Evolutionary conservation across 108 stramenopile species (phyloP), one percentile per base, ranked within the genome.

Genomic region (Skeletonema costatum): DNA sequence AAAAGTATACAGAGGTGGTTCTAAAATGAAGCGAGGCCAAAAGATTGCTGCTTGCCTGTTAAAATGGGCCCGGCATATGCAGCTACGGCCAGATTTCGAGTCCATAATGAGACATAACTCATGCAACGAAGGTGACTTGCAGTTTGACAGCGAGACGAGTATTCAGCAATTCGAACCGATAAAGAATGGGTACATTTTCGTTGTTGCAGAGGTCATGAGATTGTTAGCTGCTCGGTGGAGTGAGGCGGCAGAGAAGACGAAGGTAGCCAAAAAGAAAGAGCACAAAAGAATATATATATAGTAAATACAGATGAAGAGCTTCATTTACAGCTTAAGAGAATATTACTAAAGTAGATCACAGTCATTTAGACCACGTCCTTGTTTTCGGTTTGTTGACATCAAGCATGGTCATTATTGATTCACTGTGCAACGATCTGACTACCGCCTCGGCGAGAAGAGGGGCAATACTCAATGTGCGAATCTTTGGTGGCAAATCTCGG

Each of bases 381-480:
- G 66, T 29, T 38, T 60, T 60, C 13, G 36, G 29, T 25, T 64
- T 59, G 19, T 93, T 84, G 32, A 91, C 65, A 73, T 91, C 83
- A 5, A 96, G 71, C 66, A 96, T 93, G 9, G 84, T 85, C 25
- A 85, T 84, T 50, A 96, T 91, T 11, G 88, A 88, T 71, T 92
- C 87, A 70, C 90, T 76, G 62, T 92, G 89, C 31, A 94, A 76
- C 1, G 95, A 81, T 46, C 95, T 75, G 3, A 93, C 92, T 60
- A 96, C 92, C 21, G 95, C 92, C 78, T 96, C 95, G 3, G 95
- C 90, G 25, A 96, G 71, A 1, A 96, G 67, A n/a, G 95, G 95
- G 0, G 95, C 95, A 32, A 96, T 91, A 59, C 91, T 92, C 31
- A 96, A 83, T 59, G 85, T 86, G 30, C 90, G 88, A 60, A 96